Evolutionary conservation across 345 rosid genomes (phyloP), one percentile per base, ranked within the genome.

Genomic region (Linum trigynum): DNA sequence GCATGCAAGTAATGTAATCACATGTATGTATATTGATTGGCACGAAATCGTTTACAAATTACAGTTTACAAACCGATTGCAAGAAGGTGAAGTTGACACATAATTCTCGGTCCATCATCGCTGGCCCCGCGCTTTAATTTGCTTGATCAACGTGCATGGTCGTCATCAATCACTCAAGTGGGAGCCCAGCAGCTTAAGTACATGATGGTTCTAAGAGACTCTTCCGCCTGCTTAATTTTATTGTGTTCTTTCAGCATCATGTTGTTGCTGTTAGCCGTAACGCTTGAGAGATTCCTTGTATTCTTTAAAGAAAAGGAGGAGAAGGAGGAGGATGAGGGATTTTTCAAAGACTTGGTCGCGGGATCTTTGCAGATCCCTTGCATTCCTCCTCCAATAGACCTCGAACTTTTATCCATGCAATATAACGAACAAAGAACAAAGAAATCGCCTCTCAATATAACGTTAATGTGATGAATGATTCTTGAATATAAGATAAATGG

Each of bases 121-220:
- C 15, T 55, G 5, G 5, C 16, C 58, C 5, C 16, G 58, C 16
- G 58, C 58, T 23, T 23, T 23, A 5, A 12, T 7, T 55, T 12
- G 5, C 4, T 5, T 23, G 16, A 55, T 55, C 5, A 5, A 11
- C 15, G 58, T 5, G 58, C 58, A 15, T 11, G 12, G 58, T 4
- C 16, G n/a, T 23, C 4, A 1, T 35, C 11, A 10, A 61, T 3
- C 7, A 37, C 11, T 71, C 64, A 84, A 57, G 75, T 80, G 38
- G 88, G 95, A 74, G 82, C 91, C 97, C 97, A 90, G 56, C 94
- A 90, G 74, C 95, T 87, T 82, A 90, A 78, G 59, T 72, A 90
- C 95, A 90, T 87, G 45, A 90, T 78, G 3, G 84, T 87, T 66
- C 95, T 72, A 0, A 90, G 80, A 39, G 97, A 85, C 66, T 90